Evolutionary conservation across 2,329 filamentous ascomycete genomes (phyloP).

Genomic region (Fusarium concolor): DNA sequence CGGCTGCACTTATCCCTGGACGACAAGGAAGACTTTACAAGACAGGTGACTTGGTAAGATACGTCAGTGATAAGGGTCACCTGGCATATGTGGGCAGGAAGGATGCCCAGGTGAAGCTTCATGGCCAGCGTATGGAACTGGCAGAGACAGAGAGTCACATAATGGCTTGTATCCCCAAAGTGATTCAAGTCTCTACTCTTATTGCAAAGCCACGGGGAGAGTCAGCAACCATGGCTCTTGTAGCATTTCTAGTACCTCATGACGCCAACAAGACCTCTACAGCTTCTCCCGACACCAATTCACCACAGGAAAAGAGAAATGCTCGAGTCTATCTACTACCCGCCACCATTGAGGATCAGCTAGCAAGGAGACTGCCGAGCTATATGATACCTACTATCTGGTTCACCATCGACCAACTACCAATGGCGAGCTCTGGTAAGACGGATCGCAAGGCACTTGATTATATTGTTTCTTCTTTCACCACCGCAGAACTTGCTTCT

Average conservation of each 20-base stretch:
- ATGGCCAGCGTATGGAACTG: constrained; percentile 64
- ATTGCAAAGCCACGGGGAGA: background rate
- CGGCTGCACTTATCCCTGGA: too few relatives aligned
- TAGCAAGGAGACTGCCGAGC: constrained; percentile 12
- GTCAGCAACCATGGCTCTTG: background rate
- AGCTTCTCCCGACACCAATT: too few relatives aligned
- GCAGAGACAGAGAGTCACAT: constrained; percentile 27
- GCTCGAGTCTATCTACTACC: background rate
- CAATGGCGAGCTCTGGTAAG: constrained; percentile 31
- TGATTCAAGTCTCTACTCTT: background rate
- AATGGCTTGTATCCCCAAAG: constrained; percentile 1
- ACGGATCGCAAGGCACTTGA: constrained; percentile 25
- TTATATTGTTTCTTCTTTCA: constrained; percentile 6
- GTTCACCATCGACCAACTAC: constrained; percentile 25
- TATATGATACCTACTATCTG: constrained; percentile 39
- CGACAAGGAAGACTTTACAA: constrained; percentile 10
- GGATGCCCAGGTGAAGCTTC: constrained; percentile 67
- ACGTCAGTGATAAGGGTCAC: constrained; percentile 49
- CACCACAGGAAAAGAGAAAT: too few relatives aligned
- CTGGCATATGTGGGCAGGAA: constrained; percentile 61
- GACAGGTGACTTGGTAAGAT: constrained; percentile 41
- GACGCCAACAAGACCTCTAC: too few relatives aligned
- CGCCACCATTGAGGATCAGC: background rate
- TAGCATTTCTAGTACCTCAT: background rate
- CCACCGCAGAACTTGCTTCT: background rate